Base-by-base conservation (phyloP, 495 filamentous ascomycete genomes). In the Cercophora newfieldiana region DNA sequence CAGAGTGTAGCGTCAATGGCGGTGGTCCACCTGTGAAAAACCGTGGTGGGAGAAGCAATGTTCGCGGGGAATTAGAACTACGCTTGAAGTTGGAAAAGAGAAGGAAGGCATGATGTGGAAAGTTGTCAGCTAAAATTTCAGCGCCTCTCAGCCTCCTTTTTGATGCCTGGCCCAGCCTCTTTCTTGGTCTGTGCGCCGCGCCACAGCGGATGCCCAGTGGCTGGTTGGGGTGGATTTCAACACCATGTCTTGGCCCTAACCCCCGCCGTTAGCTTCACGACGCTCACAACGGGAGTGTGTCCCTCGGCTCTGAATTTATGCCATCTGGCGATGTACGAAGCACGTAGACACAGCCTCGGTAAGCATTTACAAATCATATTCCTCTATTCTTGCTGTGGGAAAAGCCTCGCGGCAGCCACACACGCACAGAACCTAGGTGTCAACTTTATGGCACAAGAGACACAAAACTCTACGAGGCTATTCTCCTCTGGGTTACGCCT, bases 121-220 rank as follows among this genome's bases (percentile, higher is more conserved):
- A 54, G 54, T 28, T 63, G 50, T 51, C 59, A 64, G 63, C 69
- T 66, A 67, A 73, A 75, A 75, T 73, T 51, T 73, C 69, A 59
- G 63, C 67, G 21, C 51, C 61, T 59, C 37, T 75, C 69, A 73
- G 69, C 72, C 69, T 71, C 71, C 72, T 28, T 62, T 61, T 70
- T 69, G 29, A 59, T 59, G 64, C 59, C 37, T 59, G 33, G 54
- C 53, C 63, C 64, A 29, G 58, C 58, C 58, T 60, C 58, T 33
- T 44, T 30, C n/a, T n/a, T 24, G 29, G 55, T 58, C 55, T 29
- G 55, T 58, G 55, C 55, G 33, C 55, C 22, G 55, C 55, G 51
- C 51, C 22, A 55, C 51, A 44, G 37, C 10, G 37, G 37, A 44
- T 14, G 4, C 37, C 7, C 56, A 33, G 25, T 53, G 49, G 21